A percentile compares a stretch with the other conserved stretches of the same genome.
These are phyloP conservation scores for Selenicereus undatus DNA, from an alignment of 148 eudicot species.

Conservation along the genomic window DNA sequence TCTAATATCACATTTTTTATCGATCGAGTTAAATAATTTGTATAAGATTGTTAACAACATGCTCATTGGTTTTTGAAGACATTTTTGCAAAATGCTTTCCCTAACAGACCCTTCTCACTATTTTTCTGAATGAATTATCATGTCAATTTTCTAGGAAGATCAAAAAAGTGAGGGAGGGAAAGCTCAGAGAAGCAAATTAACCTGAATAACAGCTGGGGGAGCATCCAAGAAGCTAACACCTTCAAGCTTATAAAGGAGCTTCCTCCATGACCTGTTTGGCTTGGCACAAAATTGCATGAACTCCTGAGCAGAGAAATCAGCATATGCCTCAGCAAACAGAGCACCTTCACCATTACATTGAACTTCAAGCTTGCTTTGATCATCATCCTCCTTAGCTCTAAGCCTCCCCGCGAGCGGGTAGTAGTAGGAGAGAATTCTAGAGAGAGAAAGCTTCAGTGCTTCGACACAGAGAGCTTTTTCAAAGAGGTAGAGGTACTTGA, in stretches of 20 bases:
- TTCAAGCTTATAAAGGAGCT: constrained; percentile 56
- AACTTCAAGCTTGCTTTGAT: constrained; percentile 53
- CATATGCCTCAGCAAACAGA: constrained; percentile 64
- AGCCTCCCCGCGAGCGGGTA: constrained; percentile 91
- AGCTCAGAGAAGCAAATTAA: constrained; percentile 8
- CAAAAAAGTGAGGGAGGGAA: not conserved
- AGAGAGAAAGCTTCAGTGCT: constrained; percentile 44
- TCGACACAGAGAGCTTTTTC: constrained; percentile 35
- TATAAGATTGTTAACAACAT: too few species aligned
- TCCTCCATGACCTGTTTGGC: constrained; percentile 76
- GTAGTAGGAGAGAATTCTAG: constrained; percentile 49
- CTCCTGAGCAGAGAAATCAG: constrained; percentile 53
- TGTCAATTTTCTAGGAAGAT: too few species aligned
- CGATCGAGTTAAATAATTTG: too few species aligned
- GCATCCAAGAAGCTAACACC: constrained; percentile 65
- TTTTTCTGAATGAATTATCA: too few species aligned
- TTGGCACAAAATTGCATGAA: constrained; percentile 43
- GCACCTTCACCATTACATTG: constrained; percentile 94
- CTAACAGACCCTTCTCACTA: too few species aligned
- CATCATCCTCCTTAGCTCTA: constrained; percentile 12
- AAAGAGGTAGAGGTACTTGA: constrained; percentile 69
- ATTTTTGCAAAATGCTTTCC: too few species aligned
- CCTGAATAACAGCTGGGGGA: constrained; percentile 92
- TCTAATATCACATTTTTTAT: too few species aligned
- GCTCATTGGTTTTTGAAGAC: too few species aligned